These are phyloP conservation scores for Fusarium odoratissimum DNA, from an alignment of 2,329 filamentous ascomycete genomes.

Conservation along the genomic window DNA sequence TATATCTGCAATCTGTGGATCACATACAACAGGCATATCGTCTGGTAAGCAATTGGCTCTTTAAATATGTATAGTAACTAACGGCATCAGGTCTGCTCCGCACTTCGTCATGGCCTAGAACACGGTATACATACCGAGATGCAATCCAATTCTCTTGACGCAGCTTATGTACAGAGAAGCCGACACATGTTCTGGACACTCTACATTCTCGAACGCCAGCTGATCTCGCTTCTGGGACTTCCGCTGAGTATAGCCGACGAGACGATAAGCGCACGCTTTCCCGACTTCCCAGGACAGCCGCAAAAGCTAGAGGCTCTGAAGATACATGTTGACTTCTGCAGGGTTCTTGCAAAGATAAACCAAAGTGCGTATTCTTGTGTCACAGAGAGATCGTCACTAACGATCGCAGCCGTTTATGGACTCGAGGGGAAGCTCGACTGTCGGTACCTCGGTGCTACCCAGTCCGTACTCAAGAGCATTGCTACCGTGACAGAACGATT, in stretches of 20 bases:
- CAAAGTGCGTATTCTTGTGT: conserved; percentile 15
- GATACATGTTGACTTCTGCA: conserved; percentile 31
- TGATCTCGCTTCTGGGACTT: conserved; percentile 34
- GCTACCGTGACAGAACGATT: conserved; percentile 30
- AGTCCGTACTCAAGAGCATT: conserved; percentile 36
- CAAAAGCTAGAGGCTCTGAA: conserved; percentile 19
- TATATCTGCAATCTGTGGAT: conserved; percentile 32
- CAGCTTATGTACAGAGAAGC: conserved; percentile 27
- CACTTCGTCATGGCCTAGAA: conserved; percentile 22
- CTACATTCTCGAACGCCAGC: conserved; percentile 32
- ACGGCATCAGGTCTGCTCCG: conserved; percentile 23
- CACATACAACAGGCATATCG: conserved; percentile 21
- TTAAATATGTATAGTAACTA: fast-evolving
- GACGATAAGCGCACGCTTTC: conserved; percentile 28
- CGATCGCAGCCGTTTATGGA: conserved; percentile 31
- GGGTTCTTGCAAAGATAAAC: conserved; percentile 35
- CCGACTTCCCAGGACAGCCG: conserved; percentile 11
- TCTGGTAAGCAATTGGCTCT: not conserved
- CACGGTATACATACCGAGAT: conserved; percentile 39
- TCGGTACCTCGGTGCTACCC: conserved; percentile 33
- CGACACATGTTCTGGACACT: conserved; percentile 33
- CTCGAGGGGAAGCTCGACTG: conserved; percentile 41
- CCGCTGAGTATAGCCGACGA: conserved; percentile 34
- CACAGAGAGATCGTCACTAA: not conserved
- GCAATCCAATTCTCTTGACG: conserved; percentile 19